Evolutionary conservation across 148 eudicot species (phyloP).

Genomic region (Vaccinium darrowii): DNA sequence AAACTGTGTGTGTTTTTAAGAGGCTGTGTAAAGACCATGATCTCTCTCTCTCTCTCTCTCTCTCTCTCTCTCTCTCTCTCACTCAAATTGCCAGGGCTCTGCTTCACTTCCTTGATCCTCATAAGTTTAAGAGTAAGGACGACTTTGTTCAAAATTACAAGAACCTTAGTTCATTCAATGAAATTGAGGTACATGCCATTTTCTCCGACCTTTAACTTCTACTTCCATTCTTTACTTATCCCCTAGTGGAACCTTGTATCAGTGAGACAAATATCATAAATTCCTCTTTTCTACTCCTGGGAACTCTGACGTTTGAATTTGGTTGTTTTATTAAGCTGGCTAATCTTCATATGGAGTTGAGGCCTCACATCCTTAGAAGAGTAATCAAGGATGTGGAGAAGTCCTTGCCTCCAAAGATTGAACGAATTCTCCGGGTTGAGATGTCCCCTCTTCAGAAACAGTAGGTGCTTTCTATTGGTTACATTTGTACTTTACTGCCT

Average conservation of each 20-base stretch:
- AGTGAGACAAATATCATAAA: background rate
- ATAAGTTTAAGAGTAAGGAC: constrained; percentile 85
- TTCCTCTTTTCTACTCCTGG: background rate
- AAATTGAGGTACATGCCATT: constrained; percentile 62
- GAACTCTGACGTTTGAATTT: background rate
- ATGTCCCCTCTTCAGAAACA: constrained; percentile 99
- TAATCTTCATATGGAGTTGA: constrained; percentile 94
- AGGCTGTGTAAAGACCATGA: constrained; percentile 3
- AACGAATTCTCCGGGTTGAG: constrained; percentile 94
- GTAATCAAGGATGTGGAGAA: constrained; percentile 99
- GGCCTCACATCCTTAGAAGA: constrained; percentile 97
- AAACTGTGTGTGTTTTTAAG: background rate
- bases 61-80: background rate
- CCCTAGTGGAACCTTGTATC: background rate
- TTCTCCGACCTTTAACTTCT: background rate
- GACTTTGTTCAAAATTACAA: constrained; percentile 93
- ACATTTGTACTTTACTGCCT: background rate
- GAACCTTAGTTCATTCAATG: constrained; percentile 95
- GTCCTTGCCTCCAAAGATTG: constrained; percentile 98
- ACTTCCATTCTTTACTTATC: constrained; percentile 6
- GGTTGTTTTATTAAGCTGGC: constrained; percentile 56
- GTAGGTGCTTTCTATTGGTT: constrained; percentile 36
- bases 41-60: background rate
- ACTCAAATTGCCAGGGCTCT: constrained; percentile 62
- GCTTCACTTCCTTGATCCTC: constrained; percentile 95